Evolutionary conservation across 768 basidiomycete genomes (phyloP), one percentile per base, ranked within the genome.

Genomic region (Tricholoma saponaceum): DNA sequence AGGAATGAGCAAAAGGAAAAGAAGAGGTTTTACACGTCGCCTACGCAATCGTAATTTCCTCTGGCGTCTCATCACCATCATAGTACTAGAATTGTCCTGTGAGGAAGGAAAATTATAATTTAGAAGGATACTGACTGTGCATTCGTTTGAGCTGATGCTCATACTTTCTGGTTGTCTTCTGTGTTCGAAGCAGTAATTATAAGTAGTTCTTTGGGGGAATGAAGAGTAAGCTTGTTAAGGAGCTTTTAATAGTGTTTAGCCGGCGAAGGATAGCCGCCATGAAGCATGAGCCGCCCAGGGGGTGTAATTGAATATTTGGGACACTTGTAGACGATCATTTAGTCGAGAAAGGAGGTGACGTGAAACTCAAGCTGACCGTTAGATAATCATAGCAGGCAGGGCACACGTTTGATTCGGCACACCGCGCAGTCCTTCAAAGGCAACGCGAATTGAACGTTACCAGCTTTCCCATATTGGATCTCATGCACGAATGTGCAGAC

Each of bases 11-110:
- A 25, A 32, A 43, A 14, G 23, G 23, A 41, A 23, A 12, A 30
- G 2, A 14, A 8, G 35, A 5, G 25, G 2, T 2, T 20, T 7
- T 37, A 14, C 12, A 49, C 13, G 10, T 28, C 13, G 59, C 44
- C 52, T 37, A 62, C 61, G 58, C 61, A 33, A 62, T 62, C 18
- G 50, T 52, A 16, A 59, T 55, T 13, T 57, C 61, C 30, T 59
- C 52, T 1, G 55, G 55, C n/a, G 9, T n/a, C 14, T 57, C 54
- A 16, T 37, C 46, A 32, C 25, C 39, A 28, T 57, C 41, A 18
- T 47, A 35, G 30, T 39, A 49, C 35, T 50, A 13, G 20, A 52
- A 10, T 5, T 12, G 13, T 8, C 22, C n/a, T 20, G 51, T 44
- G 37, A 32, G 25, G 6, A 30, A n/a, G 16, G 9, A 47, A 5